These are phyloP conservation scores for Candida manassasensis DNA, from an alignment of 805 yeast species.

Conservation along the genomic window DNA sequence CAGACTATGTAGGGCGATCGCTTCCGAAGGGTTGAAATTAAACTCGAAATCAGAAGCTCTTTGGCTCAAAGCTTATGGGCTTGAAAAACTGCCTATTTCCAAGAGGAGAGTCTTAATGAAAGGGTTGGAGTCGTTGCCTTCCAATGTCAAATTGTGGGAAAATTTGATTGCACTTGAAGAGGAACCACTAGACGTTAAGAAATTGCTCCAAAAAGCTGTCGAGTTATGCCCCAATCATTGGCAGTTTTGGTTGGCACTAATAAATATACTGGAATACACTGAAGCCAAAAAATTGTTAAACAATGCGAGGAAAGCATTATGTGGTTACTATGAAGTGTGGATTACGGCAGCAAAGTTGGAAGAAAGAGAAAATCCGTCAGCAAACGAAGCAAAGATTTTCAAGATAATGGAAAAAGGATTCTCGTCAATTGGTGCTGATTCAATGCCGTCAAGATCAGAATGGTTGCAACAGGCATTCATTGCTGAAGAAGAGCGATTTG, in stretches of 20 bases:
- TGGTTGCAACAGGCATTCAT: conserved; percentile 57
- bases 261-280: conserved; percentile 39
- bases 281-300: conserved; percentile 55
- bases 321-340: conserved; percentile 56
- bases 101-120: conserved; percentile 60
- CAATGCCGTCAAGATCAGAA: conserved; percentile 19
- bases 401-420: conserved; percentile 48
- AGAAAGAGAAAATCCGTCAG: conserved; percentile 43
- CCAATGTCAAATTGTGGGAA: conserved; percentile 62
- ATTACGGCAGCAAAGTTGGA: conserved; percentile 65
- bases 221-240: conserved; percentile 63
- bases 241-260: conserved; percentile 60
- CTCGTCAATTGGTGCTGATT: conserved; percentile 26
- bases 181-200: conserved; percentile 42
- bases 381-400: conserved; percentile 41
- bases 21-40: conserved; percentile 58
- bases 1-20: conserved; percentile 51
- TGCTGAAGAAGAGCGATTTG: conserved; percentile 46
- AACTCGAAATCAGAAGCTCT: conserved; percentile 54
- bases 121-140: conserved; percentile 65
- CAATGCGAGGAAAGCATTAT: conserved; percentile 53
- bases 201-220: conserved; percentile 59
- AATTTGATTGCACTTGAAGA: conserved; percentile 57
- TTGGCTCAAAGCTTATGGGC: conserved; percentile 68
- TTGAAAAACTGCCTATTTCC: conserved; percentile 54